Evolutionary conservation across 179 eudicot genomes (phyloP), one percentile per base, ranked within the genome.

Genomic region (Drosera spatulata): DNA sequence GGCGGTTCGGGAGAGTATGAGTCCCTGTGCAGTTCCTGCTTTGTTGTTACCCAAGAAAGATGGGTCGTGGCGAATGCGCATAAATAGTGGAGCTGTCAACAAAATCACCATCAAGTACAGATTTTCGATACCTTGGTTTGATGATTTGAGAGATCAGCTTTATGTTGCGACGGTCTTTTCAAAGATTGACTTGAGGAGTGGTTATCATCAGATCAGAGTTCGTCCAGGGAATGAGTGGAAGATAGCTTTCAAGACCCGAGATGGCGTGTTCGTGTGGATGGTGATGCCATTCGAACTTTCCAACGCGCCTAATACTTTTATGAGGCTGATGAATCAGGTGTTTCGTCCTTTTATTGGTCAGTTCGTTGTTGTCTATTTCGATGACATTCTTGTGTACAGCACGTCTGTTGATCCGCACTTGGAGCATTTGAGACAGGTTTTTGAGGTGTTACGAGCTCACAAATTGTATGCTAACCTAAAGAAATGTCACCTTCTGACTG

Each of bases 11-110:
- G 56, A 53, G 7, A 56, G 60, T 7, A 4, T 38, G 4, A 56
- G 60, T 44, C 41, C 60, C 39, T 56, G 60, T 15, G 60, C 60
- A 4, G 60, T 56, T 3, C 60, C 45, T 1, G 41, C 45, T 1
- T 38, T 56, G 6, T 37, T 56, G 14, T 10, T 15, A 5, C 60
- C 60, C 1, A 56, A 56, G 60, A 56, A 56, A 6, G 60, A 56
- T 40, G 7, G 46, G 1, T 39, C 43, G 4, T 56, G 60, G 44
- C 44, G 43, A 2, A 56, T 56, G 60, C 40, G 60, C 4, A 39
- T 54, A 15, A 39, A 54, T 33, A 15, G 4, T 10, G 9, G 3
- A 39, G 41, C 22, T 1, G 5, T 54, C 37, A 54, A 54, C 3
- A 6, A 54, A 2, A 54, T 54, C 7, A 54, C 4, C 0, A 6